Percentiles rank a stretch among this genome's conserved stretches.
Conservation (phyloP, 352 stramenopile genomes). For the Phytopythium mirpurense region DNA sequence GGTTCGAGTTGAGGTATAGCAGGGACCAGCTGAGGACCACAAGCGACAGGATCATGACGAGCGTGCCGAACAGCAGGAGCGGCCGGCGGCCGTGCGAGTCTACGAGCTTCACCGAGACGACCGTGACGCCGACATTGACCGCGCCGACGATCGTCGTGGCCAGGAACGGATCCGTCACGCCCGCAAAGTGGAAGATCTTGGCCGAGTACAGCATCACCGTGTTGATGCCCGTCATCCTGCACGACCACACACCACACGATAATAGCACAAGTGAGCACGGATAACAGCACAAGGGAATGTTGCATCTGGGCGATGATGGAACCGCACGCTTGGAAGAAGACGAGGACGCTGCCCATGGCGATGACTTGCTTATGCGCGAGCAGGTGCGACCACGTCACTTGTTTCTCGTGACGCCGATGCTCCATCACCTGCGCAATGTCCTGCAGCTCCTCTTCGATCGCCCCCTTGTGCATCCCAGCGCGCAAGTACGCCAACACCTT, state of each 20-base stretch:
- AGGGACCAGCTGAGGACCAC: conserved; percentile 63
- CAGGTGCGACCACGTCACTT: conserved; percentile 48
- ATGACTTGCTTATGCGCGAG: conserved; percentile 57
- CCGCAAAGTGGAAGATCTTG: conserved; percentile 89
- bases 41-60: conserved; percentile 69
- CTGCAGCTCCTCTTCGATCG: conserved; percentile 54
- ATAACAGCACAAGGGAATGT: not conserved
- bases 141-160: conserved; percentile 70
- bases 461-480: conserved; percentile 17
- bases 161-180: conserved; percentile 81
- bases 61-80: conserved; percentile 63
- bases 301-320: no score
- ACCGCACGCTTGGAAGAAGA: conserved; percentile 79
- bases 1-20: conserved; percentile 44
- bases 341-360: conserved; percentile 47
- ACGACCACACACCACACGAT: not conserved
- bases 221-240: conserved; percentile 88
- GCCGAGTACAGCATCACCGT: conserved; percentile 90
- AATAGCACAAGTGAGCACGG: not conserved
- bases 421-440: conserved; percentile 65
- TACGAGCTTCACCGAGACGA: conserved; percentile 75
- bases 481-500: conserved; percentile 38
- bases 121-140: conserved; percentile 71
- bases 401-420: conserved; percentile 32
- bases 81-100: conserved; percentile 68